Conservation (phyloP, 176 grass and related monocot genomes). For the Musa acuminata region DNA sequence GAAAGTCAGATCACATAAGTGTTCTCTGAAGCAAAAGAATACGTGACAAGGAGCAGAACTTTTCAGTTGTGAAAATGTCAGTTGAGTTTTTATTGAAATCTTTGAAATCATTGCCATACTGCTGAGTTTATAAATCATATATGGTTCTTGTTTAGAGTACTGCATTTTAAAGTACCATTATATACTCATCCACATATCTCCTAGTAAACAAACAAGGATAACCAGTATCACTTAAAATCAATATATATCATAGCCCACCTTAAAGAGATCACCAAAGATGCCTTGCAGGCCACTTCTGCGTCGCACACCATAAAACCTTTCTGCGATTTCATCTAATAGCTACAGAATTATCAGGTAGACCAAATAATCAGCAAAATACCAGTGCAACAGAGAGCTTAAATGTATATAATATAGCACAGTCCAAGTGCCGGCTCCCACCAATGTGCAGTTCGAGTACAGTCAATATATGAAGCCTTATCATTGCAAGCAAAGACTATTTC, state of each 20-base stretch:
- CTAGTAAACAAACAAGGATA: not conserved
- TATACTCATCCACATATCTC: not conserved
- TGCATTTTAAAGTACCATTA: too few relatives aligned
- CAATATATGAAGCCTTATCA: too few relatives aligned
- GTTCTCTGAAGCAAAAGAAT: not conserved
- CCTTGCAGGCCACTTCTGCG: slow-evolving; percentile 71
- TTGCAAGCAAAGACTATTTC: too few relatives aligned
- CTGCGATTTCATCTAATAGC: slow-evolving; percentile 94
- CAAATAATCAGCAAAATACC: slow-evolving; percentile 11
- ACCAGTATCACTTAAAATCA: not conserved
- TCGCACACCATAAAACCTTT: slow-evolving; percentile 63
- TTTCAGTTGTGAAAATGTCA: not conserved
- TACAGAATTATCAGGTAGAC: slow-evolving; percentile 26
- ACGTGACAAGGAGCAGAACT: not conserved
- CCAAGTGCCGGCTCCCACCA: not conserved
- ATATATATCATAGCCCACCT: slow-evolving; percentile 32
- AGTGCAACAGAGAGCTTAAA: slow-evolving; percentile 10
- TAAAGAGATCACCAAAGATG: slow-evolving; percentile 91
- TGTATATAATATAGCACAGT: not conserved
- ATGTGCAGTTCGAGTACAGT: too few relatives aligned
- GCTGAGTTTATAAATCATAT: not conserved
- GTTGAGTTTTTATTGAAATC: not conserved
- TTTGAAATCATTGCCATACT: not conserved
- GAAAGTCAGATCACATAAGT: too few relatives aligned
- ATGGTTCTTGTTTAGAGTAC: too few relatives aligned